Conservation (phyloP, 1,139 yeast genomes). For the Candida sojae region DNA sequence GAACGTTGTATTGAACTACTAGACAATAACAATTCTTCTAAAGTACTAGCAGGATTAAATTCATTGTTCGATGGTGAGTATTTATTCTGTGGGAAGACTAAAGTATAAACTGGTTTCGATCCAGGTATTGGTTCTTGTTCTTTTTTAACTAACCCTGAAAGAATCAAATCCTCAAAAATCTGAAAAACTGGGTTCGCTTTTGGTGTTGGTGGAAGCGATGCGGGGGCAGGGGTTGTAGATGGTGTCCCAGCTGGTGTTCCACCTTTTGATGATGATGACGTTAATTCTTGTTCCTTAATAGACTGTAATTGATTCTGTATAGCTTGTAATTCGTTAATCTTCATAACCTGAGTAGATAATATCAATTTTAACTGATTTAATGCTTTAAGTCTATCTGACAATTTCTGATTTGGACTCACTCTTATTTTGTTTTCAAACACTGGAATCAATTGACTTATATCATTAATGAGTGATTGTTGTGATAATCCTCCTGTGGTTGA, state of each 20-base stretch:
- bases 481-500: conserved; percentile 4
- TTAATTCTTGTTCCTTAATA: conserved; percentile 35
- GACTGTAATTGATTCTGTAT: conserved; percentile 34
- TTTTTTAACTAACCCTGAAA: conserved; percentile 39
- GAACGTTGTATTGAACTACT: conserved; percentile 25
- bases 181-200: conserved; percentile 14
- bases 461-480: conserved; percentile 35
- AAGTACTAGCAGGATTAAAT: conserved; percentile 23
- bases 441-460: conserved; percentile 46
- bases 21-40: conserved; percentile 34
- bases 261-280: conserved; percentile 7
- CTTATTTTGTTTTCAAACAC: conserved; percentile 34
- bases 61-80: conserved; percentile 21
- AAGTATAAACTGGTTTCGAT: conserved; percentile 37
- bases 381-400: conserved; percentile 41
- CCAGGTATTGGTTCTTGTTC: conserved; percentile 49
- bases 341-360: conserved; percentile 40
- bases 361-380: conserved; percentile 44
- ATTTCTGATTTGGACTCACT: conserved; percentile 34
- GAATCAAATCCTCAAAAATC: conserved; percentile 34
- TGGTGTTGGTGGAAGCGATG: conserved; percentile 13
- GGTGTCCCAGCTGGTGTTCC: conserved; percentile 15
- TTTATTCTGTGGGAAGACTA: conserved; percentile 39
- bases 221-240: conserved; percentile 14
- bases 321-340: conserved; percentile 41